Base-by-base conservation (phyloP, 805 yeast species). In the Starmerella kuoi region DNA sequence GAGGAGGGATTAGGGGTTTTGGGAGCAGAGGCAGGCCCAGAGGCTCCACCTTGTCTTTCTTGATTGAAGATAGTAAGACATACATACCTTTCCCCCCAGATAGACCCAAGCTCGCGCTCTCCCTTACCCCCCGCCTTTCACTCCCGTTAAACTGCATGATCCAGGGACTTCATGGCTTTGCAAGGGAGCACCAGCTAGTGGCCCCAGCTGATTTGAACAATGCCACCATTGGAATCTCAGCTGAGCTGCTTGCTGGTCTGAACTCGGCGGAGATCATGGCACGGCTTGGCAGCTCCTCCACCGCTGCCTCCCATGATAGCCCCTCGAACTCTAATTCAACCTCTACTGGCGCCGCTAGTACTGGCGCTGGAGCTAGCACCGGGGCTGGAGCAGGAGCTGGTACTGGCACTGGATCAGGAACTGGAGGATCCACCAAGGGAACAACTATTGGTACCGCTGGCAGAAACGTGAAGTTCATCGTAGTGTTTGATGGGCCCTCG, bases 401-500 rank as follows among this genome's bases (percentile, higher is more conserved):
- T 38, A 7, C 26, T 42, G 27, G 28, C 28, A 11, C 11, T 11
- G 12, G 28, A 26, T 26, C n/a, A n/a, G 32, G n/a, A 7, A 8
- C 6, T 19, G 32, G 17, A 7, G 12, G 32, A 7, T 12, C 12
- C 32, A 14, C 12, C 32, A n/a, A n/a, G n/a, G n/a, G n/a, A n/a
- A n/a, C n/a, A n/a, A n/a, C n/a, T n/a, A 9, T 9, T 14, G 17
- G 19, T 27, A 37, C 28, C 28, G 28, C 12, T 14, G 28, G 12
- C 14, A 19, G 22, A 5, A 23, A 23, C 35, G 23, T 31, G 42
- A n/a, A 25, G 30, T 42, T 35, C 41, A 40, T 52, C 15, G 52
- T 51, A 18, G 56, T 52, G 20, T 51, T 52, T 35, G 56, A 52
- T 40, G 56, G 56, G 21, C 54, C 55, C 15, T 47, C 35, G 30